Percentiles rank a stretch among this genome's conserved stretches.
These are phyloP conservation scores for Elymus sibiricus DNA, from an alignment of 176 grass and related monocot genomes.

Conservation along the genomic window DNA sequence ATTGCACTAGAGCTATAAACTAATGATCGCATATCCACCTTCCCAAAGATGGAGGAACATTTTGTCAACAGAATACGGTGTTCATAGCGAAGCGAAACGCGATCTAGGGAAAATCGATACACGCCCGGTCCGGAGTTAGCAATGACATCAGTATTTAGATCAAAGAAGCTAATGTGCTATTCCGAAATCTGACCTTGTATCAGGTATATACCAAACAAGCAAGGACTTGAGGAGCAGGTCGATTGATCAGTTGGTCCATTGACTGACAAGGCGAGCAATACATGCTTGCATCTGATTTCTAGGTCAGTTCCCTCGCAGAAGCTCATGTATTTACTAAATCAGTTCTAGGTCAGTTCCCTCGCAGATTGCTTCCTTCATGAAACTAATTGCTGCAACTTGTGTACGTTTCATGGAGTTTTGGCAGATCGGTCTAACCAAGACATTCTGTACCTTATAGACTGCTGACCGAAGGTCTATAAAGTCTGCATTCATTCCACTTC, in stretches of 20 bases:
- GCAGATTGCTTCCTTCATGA: not conserved
- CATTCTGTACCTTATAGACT: not conserved
- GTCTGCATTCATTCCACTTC: not conserved
- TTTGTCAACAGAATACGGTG: too few relatives aligned
- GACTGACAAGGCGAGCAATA: not conserved
- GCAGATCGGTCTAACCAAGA: not conserved
- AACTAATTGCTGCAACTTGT: not conserved
- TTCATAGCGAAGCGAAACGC: too few relatives aligned
- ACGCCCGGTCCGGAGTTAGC: too few relatives aligned
- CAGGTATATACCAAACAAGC: constrained; percentile 12
- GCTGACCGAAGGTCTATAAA: constrained; percentile 10
- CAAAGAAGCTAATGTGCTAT: constrained; percentile 4
- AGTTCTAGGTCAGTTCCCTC: too few relatives aligned
- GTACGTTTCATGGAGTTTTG: not conserved
- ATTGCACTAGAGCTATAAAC: not conserved
- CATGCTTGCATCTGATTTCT: not conserved
- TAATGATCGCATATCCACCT: not conserved
- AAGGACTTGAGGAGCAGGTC: not conserved
- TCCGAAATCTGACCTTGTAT: not conserved
- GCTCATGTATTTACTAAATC: not conserved
- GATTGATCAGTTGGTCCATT: constrained; percentile 3
- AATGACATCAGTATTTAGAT: too few relatives aligned
- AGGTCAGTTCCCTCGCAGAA: not conserved
- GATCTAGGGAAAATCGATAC: too few relatives aligned
- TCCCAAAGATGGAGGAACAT: too few relatives aligned